Base-by-base conservation (phyloP, 73 alveolate species). In the Paramecium pentaurelia region DNA sequence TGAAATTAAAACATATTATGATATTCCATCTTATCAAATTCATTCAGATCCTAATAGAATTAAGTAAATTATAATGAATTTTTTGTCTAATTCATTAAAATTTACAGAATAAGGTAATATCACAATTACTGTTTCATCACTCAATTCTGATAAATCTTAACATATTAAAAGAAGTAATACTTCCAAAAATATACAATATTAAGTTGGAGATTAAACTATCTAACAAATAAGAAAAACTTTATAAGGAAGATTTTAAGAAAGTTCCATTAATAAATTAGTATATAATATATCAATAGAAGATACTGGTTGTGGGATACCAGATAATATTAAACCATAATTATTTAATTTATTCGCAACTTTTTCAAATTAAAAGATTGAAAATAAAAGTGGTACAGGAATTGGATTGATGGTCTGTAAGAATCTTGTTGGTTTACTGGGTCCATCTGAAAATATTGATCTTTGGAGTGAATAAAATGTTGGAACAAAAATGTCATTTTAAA, bases 351-450 rank as follows among this genome's bases (percentile, higher is more conserved):
- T 54, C 28, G 92, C 93, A 22, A 75, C 95, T 7, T 80, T 92
- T 38, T 71, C 86, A 20, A 58, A 27, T 18, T 18, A 91, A 16
- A 92, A 92, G 14, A 58, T 49, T 30, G 47, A 71, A 5, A 92
- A 92, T 60, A 92, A 80, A 58, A 75, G 71, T 59, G 95, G 95
- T 12, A 86, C 77, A 18, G 95, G 95, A 3, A 42, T 92, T 28
- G 95, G 95, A 11, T 92, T 92, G 58, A 54, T 83, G 85, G 84
- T 92, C 30, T 92, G 93, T 59, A 92, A 92, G 49, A 75, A 86
- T 8, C 71, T 92, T 1, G 95, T 92, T 4, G 60, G 59, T 11
- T 20, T 80, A 32, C 60, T 92, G 14, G 95, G 93, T 11, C 93
- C 93, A 11, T 32, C 51, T 14, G 87, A 80, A 14, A 58, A 36